A percentile compares a stretch with the other conserved stretches of the same genome.
Conservation (phyloP, 169 alveolate species). For the Cryptosporidium sp. region DNA sequence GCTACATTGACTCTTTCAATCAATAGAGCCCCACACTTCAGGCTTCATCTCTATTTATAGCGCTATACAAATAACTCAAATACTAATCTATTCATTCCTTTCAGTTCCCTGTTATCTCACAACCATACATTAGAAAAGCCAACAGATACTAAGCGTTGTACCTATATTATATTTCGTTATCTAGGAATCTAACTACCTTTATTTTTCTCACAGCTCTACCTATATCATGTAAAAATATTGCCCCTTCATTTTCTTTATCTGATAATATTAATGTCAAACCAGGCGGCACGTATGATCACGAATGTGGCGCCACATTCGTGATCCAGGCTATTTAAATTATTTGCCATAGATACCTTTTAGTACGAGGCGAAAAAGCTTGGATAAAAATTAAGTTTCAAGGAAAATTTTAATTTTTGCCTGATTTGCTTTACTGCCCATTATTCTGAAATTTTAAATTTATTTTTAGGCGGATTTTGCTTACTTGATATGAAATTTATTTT, state of each 20-base stretch:
- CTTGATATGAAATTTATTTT: background rate
- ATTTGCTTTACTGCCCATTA: background rate
- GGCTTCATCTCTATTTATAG: background rate
- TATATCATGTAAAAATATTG: background rate
- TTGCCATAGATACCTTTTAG: background rate
- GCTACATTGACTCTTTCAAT: conserved; percentile 14
- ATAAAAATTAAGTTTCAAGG: too few relatives aligned
- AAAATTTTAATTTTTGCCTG: too few relatives aligned
- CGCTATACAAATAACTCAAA: background rate
- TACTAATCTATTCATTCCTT: background rate
- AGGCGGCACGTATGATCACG: background rate
- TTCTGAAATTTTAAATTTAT: background rate
- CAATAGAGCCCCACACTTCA: background rate
- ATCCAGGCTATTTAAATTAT: background rate
- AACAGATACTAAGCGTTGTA: too few relatives aligned
- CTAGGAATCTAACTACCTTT: background rate
- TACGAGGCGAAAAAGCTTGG: background rate
- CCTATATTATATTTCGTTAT: too few relatives aligned
- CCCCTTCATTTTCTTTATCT: background rate
- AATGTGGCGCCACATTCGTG: background rate
- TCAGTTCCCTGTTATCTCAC: background rate
- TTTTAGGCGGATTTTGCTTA: background rate
- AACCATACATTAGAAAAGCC: background rate
- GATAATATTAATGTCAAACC: background rate
- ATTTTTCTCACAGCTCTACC: background rate